phyloP scores from a whole-genome alignment of 176 grass and related monocot genomes.

The Carex cristatella region DNA sequence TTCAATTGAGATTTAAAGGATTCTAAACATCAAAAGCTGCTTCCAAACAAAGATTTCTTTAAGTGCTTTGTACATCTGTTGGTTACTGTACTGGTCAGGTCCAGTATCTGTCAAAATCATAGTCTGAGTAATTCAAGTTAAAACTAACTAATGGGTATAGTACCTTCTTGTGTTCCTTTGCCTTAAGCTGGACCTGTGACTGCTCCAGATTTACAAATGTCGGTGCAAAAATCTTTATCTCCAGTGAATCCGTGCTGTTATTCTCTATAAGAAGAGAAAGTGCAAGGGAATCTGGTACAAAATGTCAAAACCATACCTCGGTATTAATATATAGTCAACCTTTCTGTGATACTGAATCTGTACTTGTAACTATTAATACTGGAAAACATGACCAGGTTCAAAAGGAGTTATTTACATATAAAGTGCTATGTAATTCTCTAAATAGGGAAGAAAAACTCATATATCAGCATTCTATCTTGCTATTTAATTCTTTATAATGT shows the following conservation, averaged over 20 bases:
- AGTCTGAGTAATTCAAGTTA: background rate
- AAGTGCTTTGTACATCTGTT: background rate
- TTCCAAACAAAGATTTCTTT: background rate
- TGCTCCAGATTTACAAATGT: slow-evolving; percentile 49
- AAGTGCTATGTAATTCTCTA: background rate
- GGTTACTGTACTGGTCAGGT: background rate
- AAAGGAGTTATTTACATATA: background rate
- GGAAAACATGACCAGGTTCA: background rate
- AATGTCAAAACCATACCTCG: background rate
- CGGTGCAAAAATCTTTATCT: slow-evolving; percentile 58
- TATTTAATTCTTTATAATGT: background rate
- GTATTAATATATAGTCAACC: slow-evolving; percentile 6
- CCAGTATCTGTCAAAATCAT: background rate
- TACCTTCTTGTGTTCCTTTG: slow-evolving; percentile 61
- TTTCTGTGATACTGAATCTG: background rate
- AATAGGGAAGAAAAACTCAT: slow-evolving; percentile 3
- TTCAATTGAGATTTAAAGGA: background rate
- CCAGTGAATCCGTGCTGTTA: slow-evolving; percentile 42
- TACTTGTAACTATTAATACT: background rate
- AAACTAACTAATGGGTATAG: slow-evolving; percentile 4
- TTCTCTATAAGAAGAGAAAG: slow-evolving; percentile 88
- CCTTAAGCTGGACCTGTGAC: slow-evolving; percentile 39
- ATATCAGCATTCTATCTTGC: background rate
- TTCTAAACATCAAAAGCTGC: background rate
- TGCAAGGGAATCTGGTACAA: slow-evolving; percentile 64